Conservation (phyloP, 176 grass and related monocot genomes). For the Echinochloa phyllopogon region DNA sequence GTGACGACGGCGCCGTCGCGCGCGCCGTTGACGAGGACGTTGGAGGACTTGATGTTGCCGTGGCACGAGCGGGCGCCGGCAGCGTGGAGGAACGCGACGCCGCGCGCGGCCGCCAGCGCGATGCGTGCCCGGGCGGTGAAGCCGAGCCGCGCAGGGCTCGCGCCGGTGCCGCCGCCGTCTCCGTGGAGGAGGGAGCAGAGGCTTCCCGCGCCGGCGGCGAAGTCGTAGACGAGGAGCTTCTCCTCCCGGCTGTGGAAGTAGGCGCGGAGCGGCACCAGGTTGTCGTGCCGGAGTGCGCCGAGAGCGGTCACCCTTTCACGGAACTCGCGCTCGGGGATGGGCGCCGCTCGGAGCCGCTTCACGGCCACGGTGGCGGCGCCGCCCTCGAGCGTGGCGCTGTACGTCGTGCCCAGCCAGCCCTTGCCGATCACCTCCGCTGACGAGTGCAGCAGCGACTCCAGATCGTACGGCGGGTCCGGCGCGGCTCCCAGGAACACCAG, state of each 20-base stretch:
- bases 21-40: slow-evolving; percentile 54
- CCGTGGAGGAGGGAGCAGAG: slow-evolving; percentile 74
- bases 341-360: slow-evolving; percentile 67
- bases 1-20: slow-evolving; percentile 51
- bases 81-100: slow-evolving; percentile 74
- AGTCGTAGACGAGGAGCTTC: slow-evolving; percentile 86
- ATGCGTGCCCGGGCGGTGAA: slow-evolving; percentile 61
- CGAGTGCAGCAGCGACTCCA: slow-evolving; percentile 76
- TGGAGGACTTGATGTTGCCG: slow-evolving; percentile 93
- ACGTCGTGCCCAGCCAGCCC: slow-evolving; percentile 81
- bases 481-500: slow-evolving; percentile 65
- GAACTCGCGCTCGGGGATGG: slow-evolving; percentile 71
- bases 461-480: slow-evolving; percentile 59
- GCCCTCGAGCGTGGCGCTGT: slow-evolving; percentile 80
- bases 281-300: slow-evolving; percentile 58
- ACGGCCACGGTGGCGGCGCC: slow-evolving; percentile 56
- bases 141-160: slow-evolving; percentile 40
- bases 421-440: slow-evolving; percentile 87
- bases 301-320: slow-evolving; percentile 49
- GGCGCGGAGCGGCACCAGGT: slow-evolving; percentile 62
- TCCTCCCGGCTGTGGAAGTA: slow-evolving; percentile 87
- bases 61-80: slow-evolving; percentile 52
- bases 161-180: slow-evolving; percentile 31
- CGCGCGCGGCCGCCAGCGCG: slow-evolving; percentile 63
- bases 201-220: slow-evolving; percentile 48